A percentile compares a stretch with the other conserved stretches of the same genome.
Evolutionary conservation across 1,284 basidiomycete species (phyloP).

Genomic region (Sphagnurus paluster): DNA sequence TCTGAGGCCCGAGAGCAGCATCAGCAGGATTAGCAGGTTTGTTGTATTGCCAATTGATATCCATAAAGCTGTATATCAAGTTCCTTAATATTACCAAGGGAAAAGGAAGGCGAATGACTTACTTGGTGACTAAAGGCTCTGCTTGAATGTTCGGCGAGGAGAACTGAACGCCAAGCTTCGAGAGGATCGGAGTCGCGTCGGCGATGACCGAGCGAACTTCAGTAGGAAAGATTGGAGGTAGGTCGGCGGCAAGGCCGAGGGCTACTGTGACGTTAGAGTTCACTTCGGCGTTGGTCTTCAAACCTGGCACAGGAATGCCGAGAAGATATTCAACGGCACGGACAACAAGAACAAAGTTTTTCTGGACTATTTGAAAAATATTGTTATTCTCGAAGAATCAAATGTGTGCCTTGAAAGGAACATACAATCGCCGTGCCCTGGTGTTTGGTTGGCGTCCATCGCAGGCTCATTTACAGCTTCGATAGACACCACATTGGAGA

Average conservation of each 20-base stretch:
- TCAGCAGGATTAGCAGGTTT: slow-evolving; percentile 68
- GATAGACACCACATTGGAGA: slow-evolving; percentile 66
- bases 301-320: slow-evolving; percentile 43
- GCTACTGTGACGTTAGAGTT: slow-evolving; percentile 44
- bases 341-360: slow-evolving; percentile 66
- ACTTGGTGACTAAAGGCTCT: slow-evolving; percentile 53
- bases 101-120: slow-evolving; percentile 7
- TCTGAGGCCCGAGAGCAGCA: slow-evolving; percentile 65
- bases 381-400: not conserved
- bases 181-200: slow-evolving; percentile 51
- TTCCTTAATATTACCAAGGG: not conserved
- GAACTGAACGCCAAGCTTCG: slow-evolving; percentile 36
- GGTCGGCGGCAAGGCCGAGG: slow-evolving; percentile 32
- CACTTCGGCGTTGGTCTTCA: slow-evolving; percentile 7
- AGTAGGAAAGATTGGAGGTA: slow-evolving; percentile 33
- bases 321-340: slow-evolving; percentile 64
- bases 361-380: slow-evolving; percentile 50
- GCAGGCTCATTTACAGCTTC: slow-evolving; percentile 78
- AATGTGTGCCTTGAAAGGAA: slow-evolving; percentile 4
- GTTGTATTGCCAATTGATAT: slow-evolving; percentile 71
- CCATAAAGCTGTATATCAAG: slow-evolving; percentile 62
- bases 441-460: slow-evolving; percentile 64
- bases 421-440: slow-evolving; percentile 67
- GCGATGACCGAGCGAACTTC: slow-evolving; percentile 47
- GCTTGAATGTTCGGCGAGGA: slow-evolving; percentile 17